These are phyloP conservation scores for Daldinia childiae DNA, from an alignment of 495 filamentous ascomycete genomes.

Conservation along the genomic window DNA sequence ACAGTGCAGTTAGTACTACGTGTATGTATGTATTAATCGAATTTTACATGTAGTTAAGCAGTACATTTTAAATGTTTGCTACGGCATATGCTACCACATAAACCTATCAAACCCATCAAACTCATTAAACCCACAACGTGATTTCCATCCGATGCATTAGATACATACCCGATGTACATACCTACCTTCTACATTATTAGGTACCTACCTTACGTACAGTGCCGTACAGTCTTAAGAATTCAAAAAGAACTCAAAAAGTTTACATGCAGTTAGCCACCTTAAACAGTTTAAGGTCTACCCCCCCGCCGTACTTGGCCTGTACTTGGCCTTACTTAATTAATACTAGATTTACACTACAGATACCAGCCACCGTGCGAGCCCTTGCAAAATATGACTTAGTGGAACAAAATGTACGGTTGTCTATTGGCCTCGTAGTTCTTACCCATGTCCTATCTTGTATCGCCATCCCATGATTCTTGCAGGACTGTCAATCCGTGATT, in stretches of 20 bases:
- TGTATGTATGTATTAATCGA: constrained; percentile 1
- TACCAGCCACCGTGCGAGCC: constrained; percentile 38
- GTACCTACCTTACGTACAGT: neutral
- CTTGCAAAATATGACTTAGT: neutral
- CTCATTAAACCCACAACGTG: neutral
- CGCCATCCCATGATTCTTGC: constrained; percentile 44
- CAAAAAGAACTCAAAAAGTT: neutral
- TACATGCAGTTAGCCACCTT: constrained; percentile 12
- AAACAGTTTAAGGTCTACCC: neutral
- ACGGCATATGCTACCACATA: neutral
- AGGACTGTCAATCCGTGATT: constrained; percentile 42
- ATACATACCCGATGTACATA: neutral
- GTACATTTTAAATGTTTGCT: neutral
- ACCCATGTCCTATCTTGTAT: constrained; percentile 39
- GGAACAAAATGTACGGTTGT: constrained; percentile 30
- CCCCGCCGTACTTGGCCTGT: neutral
- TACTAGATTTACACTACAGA: constrained; percentile 3
- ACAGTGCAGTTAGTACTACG: neutral
- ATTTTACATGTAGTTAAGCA: neutral
- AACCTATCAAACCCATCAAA: neutral
- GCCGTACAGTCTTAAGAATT: neutral
- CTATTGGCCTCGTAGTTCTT: constrained; percentile 42
- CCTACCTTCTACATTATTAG: too few species aligned
- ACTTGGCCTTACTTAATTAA: neutral
- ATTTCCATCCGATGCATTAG: neutral